phyloP scores from a whole-genome alignment of 257 asterid species.

The Paraleonurus japonicus region DNA sequence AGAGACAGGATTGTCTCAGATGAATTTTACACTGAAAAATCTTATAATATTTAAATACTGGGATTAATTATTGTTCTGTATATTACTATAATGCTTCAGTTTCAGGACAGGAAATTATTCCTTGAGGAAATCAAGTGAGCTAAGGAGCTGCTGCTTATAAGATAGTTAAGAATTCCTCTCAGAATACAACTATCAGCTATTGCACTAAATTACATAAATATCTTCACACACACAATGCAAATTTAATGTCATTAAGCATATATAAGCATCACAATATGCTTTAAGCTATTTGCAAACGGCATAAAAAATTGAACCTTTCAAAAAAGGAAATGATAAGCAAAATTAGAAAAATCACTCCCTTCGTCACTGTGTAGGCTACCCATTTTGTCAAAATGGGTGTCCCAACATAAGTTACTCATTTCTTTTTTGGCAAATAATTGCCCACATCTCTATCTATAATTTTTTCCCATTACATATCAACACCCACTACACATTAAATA shows the following conservation, averaged over 20 bases:
- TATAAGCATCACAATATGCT: neutral
- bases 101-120: neutral
- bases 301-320: neutral
- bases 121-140: neutral
- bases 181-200: neutral
- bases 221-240: neutral
- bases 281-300: neutral
- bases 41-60: neutral
- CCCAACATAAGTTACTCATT: too few species aligned
- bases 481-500: too few species aligned
- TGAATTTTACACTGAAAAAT: neutral
- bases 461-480: too few species aligned
- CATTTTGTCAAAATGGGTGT: too few species aligned
- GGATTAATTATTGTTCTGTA: neutral
- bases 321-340: neutral
- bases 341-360: neutral
- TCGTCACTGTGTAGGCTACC: too few species aligned
- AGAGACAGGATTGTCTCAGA: neutral
- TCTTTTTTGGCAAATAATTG: too few species aligned
- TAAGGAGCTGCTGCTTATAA: neutral
- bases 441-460: too few species aligned
- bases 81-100: neutral
- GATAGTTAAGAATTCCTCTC: neutral
- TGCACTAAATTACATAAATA: neutral
- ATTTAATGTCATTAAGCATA: neutral